phyloP scores from a whole-genome alignment of 2,329 filamentous ascomycete genomes.

The Aspergillus sp. region DNA sequence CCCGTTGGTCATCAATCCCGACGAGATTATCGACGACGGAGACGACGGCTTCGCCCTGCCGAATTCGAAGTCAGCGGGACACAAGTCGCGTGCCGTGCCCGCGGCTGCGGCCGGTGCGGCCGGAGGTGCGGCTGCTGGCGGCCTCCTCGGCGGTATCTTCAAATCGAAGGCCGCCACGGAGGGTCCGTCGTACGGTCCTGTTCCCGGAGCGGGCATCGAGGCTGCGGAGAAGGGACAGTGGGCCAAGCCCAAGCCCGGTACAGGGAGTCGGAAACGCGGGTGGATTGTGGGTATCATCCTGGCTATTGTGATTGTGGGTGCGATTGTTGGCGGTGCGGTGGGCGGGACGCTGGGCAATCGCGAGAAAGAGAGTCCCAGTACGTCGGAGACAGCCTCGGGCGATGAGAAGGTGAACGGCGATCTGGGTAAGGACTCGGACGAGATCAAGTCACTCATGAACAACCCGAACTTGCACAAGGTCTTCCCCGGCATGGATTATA shows the following conservation, averaged over 20 bases:
- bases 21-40: conserved; percentile 80
- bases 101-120: conserved; percentile 45
- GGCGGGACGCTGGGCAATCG: conserved; percentile 66
- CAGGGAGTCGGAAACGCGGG: conserved; percentile 63
- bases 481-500: conserved; percentile 94
- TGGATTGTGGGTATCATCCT: conserved; percentile 68
- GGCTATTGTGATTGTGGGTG: conserved; percentile 64
- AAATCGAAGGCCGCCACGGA: conserved; percentile 39
- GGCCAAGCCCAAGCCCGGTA: conserved; percentile 55
- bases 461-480: conserved; percentile 84
- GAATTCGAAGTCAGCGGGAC: conserved; percentile 7
- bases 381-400: conserved; percentile 51
- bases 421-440: conserved; percentile 67
- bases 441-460: conserved; percentile 79
- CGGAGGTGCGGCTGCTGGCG: conserved; percentile 27
- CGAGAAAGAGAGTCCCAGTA: conserved; percentile 37
- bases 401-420: conserved; percentile 66
- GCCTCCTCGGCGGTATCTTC: conserved; percentile 42
- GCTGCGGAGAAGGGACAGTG: conserved; percentile 63
- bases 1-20: conserved; percentile 65
- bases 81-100: conserved; percentile 33
- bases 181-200: conserved; percentile 56
- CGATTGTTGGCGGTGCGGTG: conserved; percentile 69
- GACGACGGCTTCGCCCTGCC: conserved; percentile 72
- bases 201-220: conserved; percentile 37